Percentiles rank a stretch among this genome's conserved stretches.
These are phyloP conservation scores for Arachis stenosperma DNA, from an alignment of 306 rosid species.

Conservation along the genomic window DNA sequence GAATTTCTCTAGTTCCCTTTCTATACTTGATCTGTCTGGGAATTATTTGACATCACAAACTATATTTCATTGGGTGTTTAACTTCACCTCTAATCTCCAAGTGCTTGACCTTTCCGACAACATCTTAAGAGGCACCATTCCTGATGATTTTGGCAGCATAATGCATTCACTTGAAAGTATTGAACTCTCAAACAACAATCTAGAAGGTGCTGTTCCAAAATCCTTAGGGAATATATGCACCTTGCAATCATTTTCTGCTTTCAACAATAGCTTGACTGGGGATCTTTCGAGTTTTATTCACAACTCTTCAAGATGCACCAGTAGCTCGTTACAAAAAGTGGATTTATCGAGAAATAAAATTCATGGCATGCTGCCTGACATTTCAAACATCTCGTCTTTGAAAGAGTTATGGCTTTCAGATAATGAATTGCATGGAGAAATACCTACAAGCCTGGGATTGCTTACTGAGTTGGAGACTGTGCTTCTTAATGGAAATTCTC, in stretches of 20 bases:
- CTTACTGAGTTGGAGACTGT: background rate
- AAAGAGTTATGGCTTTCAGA: background rate
- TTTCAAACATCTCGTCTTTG: slow-evolving; percentile 18
- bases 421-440: background rate
- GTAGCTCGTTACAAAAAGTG: slow-evolving; percentile 13
- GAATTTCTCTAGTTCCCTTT: slow-evolving; percentile 21
- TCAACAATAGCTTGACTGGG: background rate
- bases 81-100: slow-evolving; percentile 13
- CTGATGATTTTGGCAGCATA: slow-evolving; percentile 11
- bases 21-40: background rate
- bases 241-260: accelerated
- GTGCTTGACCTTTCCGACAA: background rate
- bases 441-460: background rate
- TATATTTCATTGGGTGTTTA: background rate
- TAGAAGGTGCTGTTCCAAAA: slow-evolving; percentile 13
- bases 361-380: slow-evolving; percentile 17
- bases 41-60: background rate
- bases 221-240: slow-evolving; percentile 30
- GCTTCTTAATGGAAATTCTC: background rate
- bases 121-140: slow-evolving; percentile 2
- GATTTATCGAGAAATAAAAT: background rate
- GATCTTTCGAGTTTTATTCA: background rate
- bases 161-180: slow-evolving; percentile 10
- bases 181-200: accelerated
- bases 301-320: slow-evolving; percentile 24